Conservation (phyloP, 2,329 filamentous ascomycete genomes). For the Fusarium sp. region DNA sequence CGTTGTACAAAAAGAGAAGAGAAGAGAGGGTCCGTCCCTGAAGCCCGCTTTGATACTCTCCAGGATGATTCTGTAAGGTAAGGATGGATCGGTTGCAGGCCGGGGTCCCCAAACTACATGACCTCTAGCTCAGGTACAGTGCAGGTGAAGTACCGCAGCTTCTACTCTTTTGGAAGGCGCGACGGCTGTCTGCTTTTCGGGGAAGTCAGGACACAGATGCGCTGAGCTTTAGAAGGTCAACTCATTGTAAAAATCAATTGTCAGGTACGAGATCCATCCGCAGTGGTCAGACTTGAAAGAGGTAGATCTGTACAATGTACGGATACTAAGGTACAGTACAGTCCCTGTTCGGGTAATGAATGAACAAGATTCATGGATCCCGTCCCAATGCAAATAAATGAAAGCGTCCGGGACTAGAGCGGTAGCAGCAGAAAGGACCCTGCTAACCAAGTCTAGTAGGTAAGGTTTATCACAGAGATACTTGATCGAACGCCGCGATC, state of each 20-base stretch:
- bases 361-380: conserved; percentile 6
- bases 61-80: conserved; percentile 21
- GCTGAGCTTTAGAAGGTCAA: neutral
- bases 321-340: neutral
- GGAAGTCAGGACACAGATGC: neutral
- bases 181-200: neutral
- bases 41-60: conserved; percentile 28
- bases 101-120: conserved; percentile 16
- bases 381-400: conserved; percentile 26
- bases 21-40: conserved; percentile 25
- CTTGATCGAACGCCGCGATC: neutral
- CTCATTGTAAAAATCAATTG: neutral
- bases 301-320: neutral
- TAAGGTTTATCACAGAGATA: conserved; percentile 18
- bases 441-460: conserved; percentile 25
- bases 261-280: neutral
- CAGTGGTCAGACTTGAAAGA: neutral
- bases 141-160: conserved; percentile 8
- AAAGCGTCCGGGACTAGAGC: conserved; percentile 27
- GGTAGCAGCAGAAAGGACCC: conserved; percentile 17
- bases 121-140: conserved; percentile 18
- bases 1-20: neutral
- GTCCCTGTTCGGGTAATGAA: conserved; percentile 17
- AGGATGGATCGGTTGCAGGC: neutral
- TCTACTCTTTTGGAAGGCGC: neutral